Base-by-base conservation (phyloP, 2,329 filamentous ascomycete genomes). In the Pseudofabraea citricarpa region DNA sequence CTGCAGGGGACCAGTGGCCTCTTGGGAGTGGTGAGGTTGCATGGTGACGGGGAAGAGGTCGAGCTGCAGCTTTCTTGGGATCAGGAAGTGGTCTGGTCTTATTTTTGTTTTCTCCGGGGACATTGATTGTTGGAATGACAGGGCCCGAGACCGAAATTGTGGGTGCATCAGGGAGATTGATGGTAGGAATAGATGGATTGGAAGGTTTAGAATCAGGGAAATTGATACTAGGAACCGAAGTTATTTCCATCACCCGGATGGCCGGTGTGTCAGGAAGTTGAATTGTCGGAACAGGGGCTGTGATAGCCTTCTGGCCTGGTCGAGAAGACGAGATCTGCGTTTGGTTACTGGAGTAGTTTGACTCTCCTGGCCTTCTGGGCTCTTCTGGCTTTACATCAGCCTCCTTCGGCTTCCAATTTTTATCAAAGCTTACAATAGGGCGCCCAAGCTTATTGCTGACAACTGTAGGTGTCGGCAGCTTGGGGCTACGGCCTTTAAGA, bases 401-500 rank as follows among this genome's bases (percentile, higher is more conserved):
- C 58, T 61, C 56, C 41, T 55, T 74, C 61, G 81, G 77, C 73
- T 81, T 85, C 83, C 88, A 95, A 62, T 85, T 79, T 59, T 79
- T 79, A 68, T 95, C 79, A 75, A 97, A 97, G 76, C 91, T 97
- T 74, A 97, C 91, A 73, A 97, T 97, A 51, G 91, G 91, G 62
- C 91, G 82, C 56, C 89, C 89, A 56, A 87, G 85, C 60, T 78
- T 86, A 69, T 96, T 86, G 70, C 90, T 96, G 65, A 97, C 90
- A 59, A 87, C 84, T 43, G 87, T 88, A 52, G 91, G 91, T 59
- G 85, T 91, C 21, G 90, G 91, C 49, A 97, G 73, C 62, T 87
- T 94, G 45, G 82, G 68, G 66, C 90, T 96, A 60, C 90, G 83
- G 65, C 95, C 89, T 63, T 82, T 90, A 51, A 93, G 72, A 62